These are phyloP conservation scores for Alternaria brassicicola DNA, from an alignment of 2,329 filamentous ascomycete genomes.

Conservation along the genomic window DNA sequence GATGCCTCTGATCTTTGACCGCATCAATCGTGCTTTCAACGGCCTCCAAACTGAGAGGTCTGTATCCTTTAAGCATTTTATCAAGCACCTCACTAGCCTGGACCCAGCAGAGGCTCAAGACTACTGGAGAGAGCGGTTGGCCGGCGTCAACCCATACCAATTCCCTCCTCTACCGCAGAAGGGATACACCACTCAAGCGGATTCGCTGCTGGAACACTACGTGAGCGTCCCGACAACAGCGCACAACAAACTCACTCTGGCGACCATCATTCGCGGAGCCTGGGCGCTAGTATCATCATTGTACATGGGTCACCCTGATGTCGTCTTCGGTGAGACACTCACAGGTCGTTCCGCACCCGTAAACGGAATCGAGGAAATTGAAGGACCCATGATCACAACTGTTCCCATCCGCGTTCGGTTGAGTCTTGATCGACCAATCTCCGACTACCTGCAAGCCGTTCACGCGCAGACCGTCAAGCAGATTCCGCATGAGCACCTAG, in stretches of 20 bases:
- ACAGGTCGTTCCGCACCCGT: conserved; percentile 60
- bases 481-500: conserved; percentile 69
- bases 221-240: conserved; percentile 42
- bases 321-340: conserved; percentile 66
- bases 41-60: conserved; percentile 32
- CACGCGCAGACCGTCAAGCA: conserved; percentile 63
- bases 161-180: conserved; percentile 57
- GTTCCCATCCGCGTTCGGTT: conserved; percentile 62
- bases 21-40: conserved; percentile 41
- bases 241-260: conserved; percentile 53
- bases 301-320: conserved; percentile 59
- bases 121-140: conserved; percentile 57
- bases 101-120: conserved; percentile 50
- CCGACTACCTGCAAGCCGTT: conserved; percentile 62
- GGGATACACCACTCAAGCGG: conserved; percentile 55
- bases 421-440: conserved; percentile 51
- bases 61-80: conserved; percentile 56
- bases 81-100: conserved; percentile 55
- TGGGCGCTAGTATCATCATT: conserved; percentile 64
- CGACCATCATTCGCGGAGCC: conserved; percentile 62
- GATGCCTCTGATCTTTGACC: conserved; percentile 46
- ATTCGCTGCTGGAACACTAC: conserved; percentile 60
- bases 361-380: conserved; percentile 58
- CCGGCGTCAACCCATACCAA: conserved; percentile 55
- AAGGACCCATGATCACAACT: conserved; percentile 67